Evolutionary conservation across 352 stramenopile genomes (phyloP).

Genomic region (Phytophthora syringae): DNA sequence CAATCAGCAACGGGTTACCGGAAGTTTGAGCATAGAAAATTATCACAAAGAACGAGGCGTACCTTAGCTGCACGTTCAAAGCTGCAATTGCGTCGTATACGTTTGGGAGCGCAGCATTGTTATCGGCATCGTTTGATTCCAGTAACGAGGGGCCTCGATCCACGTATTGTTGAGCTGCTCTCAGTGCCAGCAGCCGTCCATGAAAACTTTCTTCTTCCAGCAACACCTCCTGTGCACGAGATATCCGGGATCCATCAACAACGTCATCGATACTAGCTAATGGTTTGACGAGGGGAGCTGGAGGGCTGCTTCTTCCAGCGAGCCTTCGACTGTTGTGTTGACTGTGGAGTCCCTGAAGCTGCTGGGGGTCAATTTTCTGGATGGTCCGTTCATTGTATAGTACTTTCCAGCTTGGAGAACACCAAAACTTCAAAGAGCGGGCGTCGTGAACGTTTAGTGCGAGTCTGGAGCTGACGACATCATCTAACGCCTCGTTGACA

Average conservation of each 20-base stretch:
- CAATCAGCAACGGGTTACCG: background rate
- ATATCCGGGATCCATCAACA: conserved; percentile 47
- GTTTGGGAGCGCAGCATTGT: conserved; percentile 1
- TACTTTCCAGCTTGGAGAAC: conserved; percentile 30
- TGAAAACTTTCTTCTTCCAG: conserved; percentile 62
- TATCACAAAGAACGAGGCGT: background rate
- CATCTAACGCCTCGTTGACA: conserved; percentile 41
- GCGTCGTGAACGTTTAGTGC: conserved; percentile 15
- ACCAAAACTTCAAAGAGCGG: conserved; percentile 40
- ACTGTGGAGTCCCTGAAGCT: background rate
- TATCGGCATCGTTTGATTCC: background rate
- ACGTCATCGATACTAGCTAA: conserved; percentile 60
- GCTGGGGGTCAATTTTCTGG: background rate
- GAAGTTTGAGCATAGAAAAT: background rate
- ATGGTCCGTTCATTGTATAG: conserved; percentile 6
- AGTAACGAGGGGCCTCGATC: conserved; percentile 18
- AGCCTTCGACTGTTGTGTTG: background rate
- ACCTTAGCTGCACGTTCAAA: conserved; percentile 32
- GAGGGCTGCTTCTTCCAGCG: conserved; percentile 24
- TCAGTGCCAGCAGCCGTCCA: conserved; percentile 30
- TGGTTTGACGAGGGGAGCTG: conserved; percentile 44
- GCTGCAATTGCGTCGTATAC: conserved; percentile 42
- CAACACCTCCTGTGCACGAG: conserved; percentile 35
- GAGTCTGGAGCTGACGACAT: conserved; percentile 25
- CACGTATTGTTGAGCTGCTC: conserved; percentile 20